Base-by-base conservation (phyloP, 495 filamentous ascomycete species). In the Penicillium taxi region DNA sequence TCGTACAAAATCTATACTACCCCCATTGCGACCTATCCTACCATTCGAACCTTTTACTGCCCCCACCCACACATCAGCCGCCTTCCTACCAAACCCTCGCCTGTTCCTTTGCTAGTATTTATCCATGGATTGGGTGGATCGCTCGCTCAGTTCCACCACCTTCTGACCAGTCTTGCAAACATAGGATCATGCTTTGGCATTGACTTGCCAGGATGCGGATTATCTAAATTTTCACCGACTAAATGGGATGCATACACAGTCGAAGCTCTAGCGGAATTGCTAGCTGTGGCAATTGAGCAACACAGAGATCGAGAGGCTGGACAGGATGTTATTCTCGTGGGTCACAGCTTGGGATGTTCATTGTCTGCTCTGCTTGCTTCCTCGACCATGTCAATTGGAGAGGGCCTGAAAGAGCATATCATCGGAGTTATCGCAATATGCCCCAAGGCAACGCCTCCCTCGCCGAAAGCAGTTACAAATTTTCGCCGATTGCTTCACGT, bases 41-140 rank as follows among this genome's bases (percentile, higher is more conserved):
- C 69, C 24, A 74, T 96, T 44, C 80, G 90, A 31, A 80, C 88
- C 22, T 95, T 96, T 55, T 86, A 81, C 59, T 70, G 80, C 26
- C 77, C 75, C 16, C 90, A 95, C 60, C 78, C 81, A 6, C 83
- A 95, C 52, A 75, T 78, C 21, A 73, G 80, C 41, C 81, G 86
- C 50, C 73, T 96, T 3, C 86, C 86, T 1, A 71, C 62, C 31
- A 71, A 75, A 29, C 82, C 85, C 0, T 67, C 72, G 4, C 78
- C 86, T 1, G 59, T 94, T n/a, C 86, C 90, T 7, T 63, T 95
- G 6, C 60, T 96, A 5, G 90, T 95, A 17, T 94, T 94, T 56
- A 70, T 95, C 35, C 90, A 96, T 53, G 90, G 90, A 9, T 72
- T 96, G 22, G 90, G 90, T 14, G 90, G 90, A 19, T 94, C 84